phyloP scores from a whole-genome alignment of 1,139 yeast species.

The Saccharomyces hybrid region DNA sequence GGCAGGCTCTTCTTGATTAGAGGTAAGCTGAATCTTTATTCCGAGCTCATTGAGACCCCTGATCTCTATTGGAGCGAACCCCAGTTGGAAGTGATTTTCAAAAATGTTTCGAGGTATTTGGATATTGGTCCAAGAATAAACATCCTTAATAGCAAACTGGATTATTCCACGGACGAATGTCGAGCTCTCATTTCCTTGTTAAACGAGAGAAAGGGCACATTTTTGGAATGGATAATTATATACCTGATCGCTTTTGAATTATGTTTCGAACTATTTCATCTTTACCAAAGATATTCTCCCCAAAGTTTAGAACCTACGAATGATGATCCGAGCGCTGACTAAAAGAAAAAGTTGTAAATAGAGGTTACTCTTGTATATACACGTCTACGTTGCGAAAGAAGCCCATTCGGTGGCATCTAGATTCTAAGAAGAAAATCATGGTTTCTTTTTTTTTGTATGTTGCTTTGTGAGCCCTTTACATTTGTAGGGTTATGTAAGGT shows the following conservation, averaged over 20 bases:
- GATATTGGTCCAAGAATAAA: slow-evolving; percentile 74
- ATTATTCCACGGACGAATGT: slow-evolving; percentile 85
- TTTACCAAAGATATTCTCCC: slow-evolving; percentile 26
- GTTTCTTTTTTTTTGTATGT: too few relatives aligned
- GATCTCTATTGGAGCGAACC: slow-evolving; percentile 93
- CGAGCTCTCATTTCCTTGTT: slow-evolving; percentile 67
- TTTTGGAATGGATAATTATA: slow-evolving; percentile 84
- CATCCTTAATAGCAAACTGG: slow-evolving; percentile 74
- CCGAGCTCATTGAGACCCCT: slow-evolving; percentile 89
- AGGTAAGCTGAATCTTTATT: slow-evolving; percentile 75
- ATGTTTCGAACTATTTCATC: slow-evolving; percentile 64
- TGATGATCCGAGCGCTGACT: background rate
- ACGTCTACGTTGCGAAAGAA: too few relatives aligned
- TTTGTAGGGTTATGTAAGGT: too few relatives aligned
- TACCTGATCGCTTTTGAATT: slow-evolving; percentile 78
- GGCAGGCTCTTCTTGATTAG: slow-evolving; percentile 69
- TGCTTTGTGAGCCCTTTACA: too few relatives aligned
- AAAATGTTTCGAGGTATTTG: slow-evolving; percentile 58
- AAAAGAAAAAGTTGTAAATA: background rate
- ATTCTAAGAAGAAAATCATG: too few relatives aligned
- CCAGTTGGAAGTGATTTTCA: slow-evolving; percentile 65
- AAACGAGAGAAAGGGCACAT: slow-evolving; percentile 67
- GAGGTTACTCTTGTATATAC: background rate
- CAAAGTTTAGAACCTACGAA: background rate
- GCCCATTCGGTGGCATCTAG: too few relatives aligned